Base-by-base conservation (phyloP, 2,329 filamentous ascomycete species). In the Penicillium sp. region DNA sequence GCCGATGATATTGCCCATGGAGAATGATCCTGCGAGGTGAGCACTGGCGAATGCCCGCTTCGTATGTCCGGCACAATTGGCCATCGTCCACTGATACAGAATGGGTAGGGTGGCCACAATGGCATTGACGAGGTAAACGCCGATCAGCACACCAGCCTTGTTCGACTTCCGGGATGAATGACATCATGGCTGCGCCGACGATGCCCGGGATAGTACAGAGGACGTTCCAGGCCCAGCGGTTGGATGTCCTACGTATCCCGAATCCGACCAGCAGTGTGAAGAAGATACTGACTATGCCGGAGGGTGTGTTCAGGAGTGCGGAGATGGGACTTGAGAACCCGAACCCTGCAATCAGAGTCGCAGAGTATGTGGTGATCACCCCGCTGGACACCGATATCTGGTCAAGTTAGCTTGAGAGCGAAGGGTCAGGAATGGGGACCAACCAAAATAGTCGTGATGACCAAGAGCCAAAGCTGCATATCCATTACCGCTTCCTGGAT, bases 121-220 rank as follows among this genome's bases (percentile, higher is more conserved):
- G 1, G 74, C 70, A 52, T 80, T 78, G 46, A 76, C 75, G 9
- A 80, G 70, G 59, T 80, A 80, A 21, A 78, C 73, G 1, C 77
- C 79, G 1, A 77, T 70, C 11, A 81, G 64, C n/a, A 76, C 68
- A 8, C 76, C 76, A 0, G 72, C 71, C 47, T 74, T 76, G 63
- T 80, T 77, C 48, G 65, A 64, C 1, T 71, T 65, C 1, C 1
- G 71, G 69, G 0, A 75, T 51, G 62, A 75, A 75, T 0, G 73
- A 73, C 59, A 75, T 65, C 5, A 75, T 58, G 1, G 60, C 72
- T 3, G 76, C 80, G 4, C 78, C 79, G 21, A 80, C 70, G 44
- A 82, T 78, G 1, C 75, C 78, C 1, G 79, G 79, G 16, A 81
- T 69, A n/a, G 78, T 74, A 51, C 77, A 73, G 35, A 76, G 67